Base-by-base conservation (phyloP, 2,329 filamentous ascomycete genomes). In the Rhynchosporium agropyri region DNA sequence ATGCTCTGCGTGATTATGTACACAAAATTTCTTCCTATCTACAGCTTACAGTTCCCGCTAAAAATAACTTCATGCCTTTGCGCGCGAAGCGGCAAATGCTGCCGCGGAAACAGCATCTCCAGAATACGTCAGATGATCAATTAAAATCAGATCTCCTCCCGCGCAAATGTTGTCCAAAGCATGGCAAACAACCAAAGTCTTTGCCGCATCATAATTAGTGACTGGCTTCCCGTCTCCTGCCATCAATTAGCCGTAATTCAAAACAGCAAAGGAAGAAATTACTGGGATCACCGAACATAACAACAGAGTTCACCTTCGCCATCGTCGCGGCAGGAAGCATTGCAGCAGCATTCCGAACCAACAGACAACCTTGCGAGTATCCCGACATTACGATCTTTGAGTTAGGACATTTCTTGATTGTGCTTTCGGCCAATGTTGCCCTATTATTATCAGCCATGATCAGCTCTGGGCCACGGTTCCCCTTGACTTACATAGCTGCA, bases 401-500 rank as follows among this genome's bases (percentile, higher is more conserved):
- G 7, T 56, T 58, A 1, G 69, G 70, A 42, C 70, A 71, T 43
- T 67, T 50, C 3, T 62, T 58, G 7, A 67, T n/a, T 4, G 70
- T 63, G 9, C 31, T 51, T 2, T 56, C 50, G 26, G 68, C 55
- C 54, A 69, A 48, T 2, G 56, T 46, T 29, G 66, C 66, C 62
- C 61, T 65, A 26, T 26, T 28, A 12, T 2, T 10, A 31, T 63
- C 26, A 63, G 58, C 2, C 29, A n/a, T 12, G 20, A 20, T 20
- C 20, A 20, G 20, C 20, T 20, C 20, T 20, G 20, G 20, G 20
- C 20, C 20, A 20, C 20, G 20, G 20, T 20, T 20, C 20, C 20
- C 20, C 20, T 20, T 20, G 20, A 49, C 60, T 26, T 55, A 67
- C 67, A 83, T 81, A 60, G 74, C 75, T 59, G 70, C 68, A 63